A percentile compares a stretch with the other conserved stretches of the same genome.
These are phyloP conservation scores for Phytopythium vexans DNA, from an alignment of 352 stramenopile genomes.

Conservation along the genomic window DNA sequence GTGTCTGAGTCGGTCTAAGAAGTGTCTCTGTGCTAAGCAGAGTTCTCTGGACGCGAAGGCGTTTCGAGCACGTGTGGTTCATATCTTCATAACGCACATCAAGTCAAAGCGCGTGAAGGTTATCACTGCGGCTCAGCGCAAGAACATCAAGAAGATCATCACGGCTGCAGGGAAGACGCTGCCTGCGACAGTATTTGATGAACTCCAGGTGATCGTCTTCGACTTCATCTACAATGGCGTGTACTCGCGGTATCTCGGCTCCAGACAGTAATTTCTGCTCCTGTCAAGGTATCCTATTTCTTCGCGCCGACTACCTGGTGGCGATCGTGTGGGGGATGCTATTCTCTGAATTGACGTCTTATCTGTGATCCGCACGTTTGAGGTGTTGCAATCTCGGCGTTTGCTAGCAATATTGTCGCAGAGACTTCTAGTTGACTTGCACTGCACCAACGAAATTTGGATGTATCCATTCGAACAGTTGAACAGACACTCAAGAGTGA, in stretches of 20 bases:
- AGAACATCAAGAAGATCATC: conserved; percentile 66
- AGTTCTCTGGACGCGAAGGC: conserved; percentile 21
- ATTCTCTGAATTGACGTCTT: no score
- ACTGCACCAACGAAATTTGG: no score
- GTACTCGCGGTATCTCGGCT: conserved; percentile 38
- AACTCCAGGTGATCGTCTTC: conserved; percentile 51
- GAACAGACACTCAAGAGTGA: no score
- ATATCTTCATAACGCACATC: conserved; percentile 56
- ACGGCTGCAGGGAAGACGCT: conserved; percentile 56
- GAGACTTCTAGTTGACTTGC: no score
- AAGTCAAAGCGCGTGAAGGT: conserved; percentile 60
- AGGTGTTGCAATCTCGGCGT: no score
- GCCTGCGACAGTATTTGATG: conserved; percentile 40
- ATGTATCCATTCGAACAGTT: no score
- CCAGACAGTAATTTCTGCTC: conserved; percentile 8
- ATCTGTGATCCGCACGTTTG: no score
- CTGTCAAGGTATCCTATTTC: background rate
- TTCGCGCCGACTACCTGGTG: background rate
- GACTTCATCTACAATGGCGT: conserved; percentile 55
- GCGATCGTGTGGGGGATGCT: no score
- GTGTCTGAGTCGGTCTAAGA: background rate
- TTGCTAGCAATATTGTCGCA: no score
- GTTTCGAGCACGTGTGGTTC: conserved; percentile 39
- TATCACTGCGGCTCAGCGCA: conserved; percentile 59
- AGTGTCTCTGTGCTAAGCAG: conserved; percentile 5